These are phyloP conservation scores for Penicillium italicum DNA, from an alignment of 2,329 filamentous ascomycete species.

Conservation along the genomic window DNA sequence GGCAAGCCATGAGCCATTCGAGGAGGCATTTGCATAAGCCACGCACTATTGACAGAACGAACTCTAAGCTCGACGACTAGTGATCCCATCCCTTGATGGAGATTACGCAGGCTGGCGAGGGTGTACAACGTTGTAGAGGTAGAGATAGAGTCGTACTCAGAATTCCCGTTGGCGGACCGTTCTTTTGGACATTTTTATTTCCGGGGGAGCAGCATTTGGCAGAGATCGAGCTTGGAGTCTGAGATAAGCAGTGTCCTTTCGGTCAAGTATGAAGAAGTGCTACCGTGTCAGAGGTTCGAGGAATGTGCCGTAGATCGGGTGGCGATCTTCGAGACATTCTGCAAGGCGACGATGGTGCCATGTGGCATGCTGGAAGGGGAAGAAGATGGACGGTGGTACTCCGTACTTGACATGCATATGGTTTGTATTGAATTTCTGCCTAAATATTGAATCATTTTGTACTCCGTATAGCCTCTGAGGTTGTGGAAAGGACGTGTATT, in stretches of 20 bases:
- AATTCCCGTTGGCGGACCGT: constrained; percentile 1
- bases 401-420: constrained; percentile 6
- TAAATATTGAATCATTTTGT: too few species aligned
- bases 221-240: background rate
- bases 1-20: constrained; percentile 1
- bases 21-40: background rate
- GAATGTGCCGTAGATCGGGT: constrained; percentile 21
- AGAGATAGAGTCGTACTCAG: constrained; percentile 5
- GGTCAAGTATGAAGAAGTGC: constrained; percentile 24
- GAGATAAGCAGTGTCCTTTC: background rate
- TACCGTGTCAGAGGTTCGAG: constrained; percentile 19
- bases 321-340: constrained; percentile 21
- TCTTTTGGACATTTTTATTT: background rate
- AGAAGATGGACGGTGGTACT: constrained; percentile 11
- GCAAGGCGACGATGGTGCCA: constrained; percentile 25
- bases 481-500: background rate
- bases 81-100: constrained; percentile 16
- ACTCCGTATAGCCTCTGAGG: background rate
- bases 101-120: background rate
- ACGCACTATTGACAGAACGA: constrained; percentile 15
- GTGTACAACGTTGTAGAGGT: background rate
- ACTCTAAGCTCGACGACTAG: constrained; percentile 5
- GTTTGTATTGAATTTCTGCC: background rate
- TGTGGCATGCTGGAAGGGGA: constrained; percentile 17
- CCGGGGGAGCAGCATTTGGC: background rate